Evolutionary conservation across 2,329 filamentous ascomycete species (phyloP).

Genomic region (Ophiostoma sp.): DNA sequence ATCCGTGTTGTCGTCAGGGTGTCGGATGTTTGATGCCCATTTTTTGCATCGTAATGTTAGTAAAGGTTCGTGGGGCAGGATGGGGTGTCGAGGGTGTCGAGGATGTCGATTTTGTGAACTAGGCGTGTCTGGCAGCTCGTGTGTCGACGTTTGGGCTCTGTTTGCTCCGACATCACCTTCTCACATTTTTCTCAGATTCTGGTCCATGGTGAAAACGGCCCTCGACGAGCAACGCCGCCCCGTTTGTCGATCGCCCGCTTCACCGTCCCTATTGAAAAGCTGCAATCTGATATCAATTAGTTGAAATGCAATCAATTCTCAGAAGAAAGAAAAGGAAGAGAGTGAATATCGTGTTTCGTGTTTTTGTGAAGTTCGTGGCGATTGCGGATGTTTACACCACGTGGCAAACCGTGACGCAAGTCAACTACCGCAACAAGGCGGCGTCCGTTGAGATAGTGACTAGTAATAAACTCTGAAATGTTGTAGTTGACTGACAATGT

Average conservation of each 20-base stretch:
- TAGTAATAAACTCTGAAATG: background rate
- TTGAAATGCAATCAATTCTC: background rate
- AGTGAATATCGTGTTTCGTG: background rate
- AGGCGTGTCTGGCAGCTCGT: background rate
- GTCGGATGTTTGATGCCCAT: background rate
- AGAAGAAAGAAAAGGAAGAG: background rate
- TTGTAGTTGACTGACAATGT: background rate
- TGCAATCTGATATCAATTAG: background rate
- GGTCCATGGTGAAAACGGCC: background rate
- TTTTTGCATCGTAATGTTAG: background rate
- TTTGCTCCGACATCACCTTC: background rate
- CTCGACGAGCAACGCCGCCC: background rate
- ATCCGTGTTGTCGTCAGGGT: background rate
- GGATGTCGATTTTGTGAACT: background rate
- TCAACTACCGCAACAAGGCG: background rate
- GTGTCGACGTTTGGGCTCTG: background rate
- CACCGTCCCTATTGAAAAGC: background rate
- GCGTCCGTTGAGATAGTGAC: too few species aligned
- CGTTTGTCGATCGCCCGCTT: background rate
- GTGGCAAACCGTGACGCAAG: background rate
- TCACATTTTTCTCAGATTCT: background rate
- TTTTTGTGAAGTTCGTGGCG: background rate
- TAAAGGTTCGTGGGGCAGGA: too few species aligned
- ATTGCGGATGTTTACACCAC: background rate
- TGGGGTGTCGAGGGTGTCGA: background rate